Evolutionary conservation across 176 grass and related monocot species (phyloP), one percentile per base, ranked within the genome.

Genomic region (Pontederia crassipes): DNA sequence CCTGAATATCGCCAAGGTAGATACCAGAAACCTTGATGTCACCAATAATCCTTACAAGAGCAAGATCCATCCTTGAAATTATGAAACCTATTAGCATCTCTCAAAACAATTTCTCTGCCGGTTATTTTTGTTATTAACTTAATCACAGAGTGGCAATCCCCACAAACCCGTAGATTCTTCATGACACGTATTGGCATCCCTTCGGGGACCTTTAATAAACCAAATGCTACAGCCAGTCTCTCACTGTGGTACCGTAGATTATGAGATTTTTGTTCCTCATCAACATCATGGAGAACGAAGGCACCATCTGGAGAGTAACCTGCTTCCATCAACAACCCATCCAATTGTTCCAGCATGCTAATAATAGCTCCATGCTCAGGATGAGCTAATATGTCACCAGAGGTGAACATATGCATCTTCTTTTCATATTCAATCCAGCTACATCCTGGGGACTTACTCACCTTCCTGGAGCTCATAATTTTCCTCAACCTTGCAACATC

Each of bases 121-220:
- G 87, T 85, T 35, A 80, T 79, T 64, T 86, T 90, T 24, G 79
- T 61, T 48, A 82, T 86, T 69, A 90, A 74, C 65, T 90, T 90
- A 58, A 90, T 82, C 1, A 76, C 82, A 64, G 82, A 82, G 79
- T 90, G 87, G 69, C 87, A 90, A 67, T 90, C 87, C 57, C 82
- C 82, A 79, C 87, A 90, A 2, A 90, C 87, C 74, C 86, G 77
- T 11, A 90, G 76, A 55, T 90, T 90, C 74, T 90, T 90, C 87
- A 90, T 90, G 15, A 90, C 73, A 79, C 73, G 79, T 52, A 90
- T 86, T 24, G 82, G 76, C 61, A 86, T 70, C 67, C 79, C 79
- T 80, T 74, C 73, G 3, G 87, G 82, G 65, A 90, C 56, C 81
- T 90, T 90, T 56, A 86, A 62, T 45, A 90, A 67, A 64, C 87